Conservation (phyloP, 257 asterid species). For the Eustoma russellianum region DNA sequence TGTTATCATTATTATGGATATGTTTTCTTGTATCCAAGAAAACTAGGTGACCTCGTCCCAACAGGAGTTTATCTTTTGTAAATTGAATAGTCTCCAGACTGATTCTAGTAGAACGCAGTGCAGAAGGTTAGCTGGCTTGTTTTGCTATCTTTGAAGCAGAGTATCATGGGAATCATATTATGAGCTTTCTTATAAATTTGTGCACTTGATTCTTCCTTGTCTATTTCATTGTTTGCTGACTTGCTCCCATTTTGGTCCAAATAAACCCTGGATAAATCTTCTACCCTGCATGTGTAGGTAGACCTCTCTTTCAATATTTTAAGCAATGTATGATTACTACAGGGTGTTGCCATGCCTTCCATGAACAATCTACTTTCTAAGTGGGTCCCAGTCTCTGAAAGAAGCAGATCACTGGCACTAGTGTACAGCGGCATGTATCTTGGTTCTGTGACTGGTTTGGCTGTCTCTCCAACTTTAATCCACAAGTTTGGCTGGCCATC, state of each 20-base stretch:
- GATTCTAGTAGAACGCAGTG: background rate
- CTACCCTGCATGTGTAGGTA: background rate
- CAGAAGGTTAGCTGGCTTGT: no score
- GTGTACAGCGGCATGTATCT: conserved; percentile 99
- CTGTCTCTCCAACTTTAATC: conserved; percentile 71
- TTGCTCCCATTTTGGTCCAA: background rate
- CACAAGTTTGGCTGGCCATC: conserved; percentile 92
- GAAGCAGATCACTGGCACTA: conserved; percentile 97
- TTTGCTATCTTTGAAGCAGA: background rate
- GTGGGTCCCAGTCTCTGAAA: conserved; percentile 96
- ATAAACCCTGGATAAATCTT: background rate
- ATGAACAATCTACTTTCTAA: conserved; percentile 88
- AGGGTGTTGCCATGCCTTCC: conserved; percentile 94
- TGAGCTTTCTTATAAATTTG: background rate
- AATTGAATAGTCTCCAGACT: background rate
- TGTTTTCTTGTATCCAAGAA: no score
- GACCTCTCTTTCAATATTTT: background rate
- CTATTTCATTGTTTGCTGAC: no score
- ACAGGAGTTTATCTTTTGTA: no score
- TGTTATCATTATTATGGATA: background rate
- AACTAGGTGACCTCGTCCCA: background rate
- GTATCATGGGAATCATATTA: background rate
- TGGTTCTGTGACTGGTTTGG: conserved; percentile 95
- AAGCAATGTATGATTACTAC: conserved; percentile 3
- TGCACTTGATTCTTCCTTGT: background rate